Percentiles rank a stretch among this genome's conserved stretches.
phyloP scores from a whole-genome alignment of 169 alveolate genomes.

The Plasmodium sp. region DNA sequence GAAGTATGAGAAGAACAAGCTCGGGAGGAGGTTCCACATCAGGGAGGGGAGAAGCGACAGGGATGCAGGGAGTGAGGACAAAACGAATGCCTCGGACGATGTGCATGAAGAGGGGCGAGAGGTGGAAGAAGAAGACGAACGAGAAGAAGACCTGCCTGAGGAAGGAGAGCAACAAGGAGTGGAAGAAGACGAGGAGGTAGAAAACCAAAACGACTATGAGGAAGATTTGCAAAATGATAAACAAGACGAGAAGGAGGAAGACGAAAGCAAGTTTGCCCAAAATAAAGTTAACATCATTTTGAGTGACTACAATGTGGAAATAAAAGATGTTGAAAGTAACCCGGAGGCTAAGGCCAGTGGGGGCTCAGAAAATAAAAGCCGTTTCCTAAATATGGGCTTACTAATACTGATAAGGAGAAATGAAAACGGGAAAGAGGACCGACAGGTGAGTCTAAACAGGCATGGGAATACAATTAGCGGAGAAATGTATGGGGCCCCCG shows the following conservation, averaged over 20 bases:
- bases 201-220: not conserved
- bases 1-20: slow-evolving; percentile 51
- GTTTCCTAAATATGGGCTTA: slow-evolving; percentile 63
- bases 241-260: not conserved
- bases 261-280: slow-evolving; percentile 24
- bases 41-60: not conserved
- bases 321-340: slow-evolving; percentile 19
- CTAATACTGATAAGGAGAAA: slow-evolving; percentile 17
- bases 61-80: not conserved
- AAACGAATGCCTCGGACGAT: not conserved
- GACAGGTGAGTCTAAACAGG: not conserved
- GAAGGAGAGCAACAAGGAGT: slow-evolving; percentile 13
- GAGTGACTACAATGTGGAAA: slow-evolving; percentile 12
- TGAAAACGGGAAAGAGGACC: not conserved
- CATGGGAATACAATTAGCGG: not conserved
- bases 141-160: slow-evolving; percentile 1
- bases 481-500: not conserved
- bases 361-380: slow-evolving; percentile 2
- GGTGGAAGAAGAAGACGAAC: not conserved
- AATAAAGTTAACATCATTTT: slow-evolving; percentile 28
- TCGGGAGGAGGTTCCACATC: slow-evolving; percentile 1
- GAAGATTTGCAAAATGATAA: slow-evolving; percentile 10
- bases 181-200: not conserved
- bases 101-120: not conserved
- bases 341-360: not conserved